Percentiles rank a stretch among this genome's conserved stretches.
Conservation (phyloP, 768 basidiomycete species). For the Lentinula guzmanii region DNA sequence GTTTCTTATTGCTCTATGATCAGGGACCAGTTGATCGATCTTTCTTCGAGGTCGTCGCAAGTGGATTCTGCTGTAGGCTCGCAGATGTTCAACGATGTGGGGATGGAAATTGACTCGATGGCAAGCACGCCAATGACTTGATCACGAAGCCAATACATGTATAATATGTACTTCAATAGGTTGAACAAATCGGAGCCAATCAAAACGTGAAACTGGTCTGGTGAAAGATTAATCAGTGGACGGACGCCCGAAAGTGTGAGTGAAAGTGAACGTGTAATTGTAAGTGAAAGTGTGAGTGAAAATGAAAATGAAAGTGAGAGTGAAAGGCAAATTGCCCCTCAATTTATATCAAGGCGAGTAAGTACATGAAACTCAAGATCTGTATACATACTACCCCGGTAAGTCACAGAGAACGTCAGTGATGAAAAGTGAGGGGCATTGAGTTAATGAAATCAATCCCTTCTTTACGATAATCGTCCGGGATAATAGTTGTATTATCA, state of each 20-base stretch:
- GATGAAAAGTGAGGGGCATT: slow-evolving; percentile 17
- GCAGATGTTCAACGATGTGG: slow-evolving; percentile 19
- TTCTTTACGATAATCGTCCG: slow-evolving; percentile 28
- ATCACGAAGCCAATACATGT: background rate
- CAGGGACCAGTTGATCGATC: background rate
- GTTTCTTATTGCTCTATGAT: background rate
- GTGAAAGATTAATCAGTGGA: too few species aligned
- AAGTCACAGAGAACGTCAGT: background rate
- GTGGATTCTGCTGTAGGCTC: slow-evolving; percentile 27
- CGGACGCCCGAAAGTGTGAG: too few species aligned
- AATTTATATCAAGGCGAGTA: too few species aligned
- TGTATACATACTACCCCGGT: too few species aligned
- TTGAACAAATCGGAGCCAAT: too few species aligned
- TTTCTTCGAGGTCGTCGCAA: slow-evolving; percentile 14
- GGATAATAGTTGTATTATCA: slow-evolving; percentile 26
- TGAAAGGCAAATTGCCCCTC: too few species aligned
- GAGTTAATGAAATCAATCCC: slow-evolving; percentile 31
- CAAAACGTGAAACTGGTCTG: too few species aligned
- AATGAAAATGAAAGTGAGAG: too few species aligned
- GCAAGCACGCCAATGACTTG: slow-evolving; percentile 60
- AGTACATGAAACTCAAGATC: too few species aligned
- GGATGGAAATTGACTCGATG: slow-evolving; percentile 71
- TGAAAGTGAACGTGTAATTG: too few species aligned
- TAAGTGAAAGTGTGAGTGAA: too few species aligned
- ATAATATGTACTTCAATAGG: background rate